Base-by-base conservation (phyloP, 495 filamentous ascomycete genomes). In the Talaromyces ruber region DNA sequence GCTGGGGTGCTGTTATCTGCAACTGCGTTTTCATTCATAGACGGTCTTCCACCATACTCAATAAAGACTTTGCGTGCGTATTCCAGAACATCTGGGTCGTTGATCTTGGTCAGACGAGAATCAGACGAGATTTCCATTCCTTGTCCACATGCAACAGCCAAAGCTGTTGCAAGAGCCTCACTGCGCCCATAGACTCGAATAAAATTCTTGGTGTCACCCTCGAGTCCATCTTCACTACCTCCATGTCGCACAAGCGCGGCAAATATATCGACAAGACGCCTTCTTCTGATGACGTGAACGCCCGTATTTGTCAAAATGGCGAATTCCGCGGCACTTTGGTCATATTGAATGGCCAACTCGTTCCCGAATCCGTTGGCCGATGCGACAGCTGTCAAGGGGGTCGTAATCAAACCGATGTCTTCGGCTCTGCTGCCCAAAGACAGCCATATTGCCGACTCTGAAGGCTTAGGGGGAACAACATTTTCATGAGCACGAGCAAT, bases 81-180 rank as follows among this genome's bases (percentile, higher is more conserved):
- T 65, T 94, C 91, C 22, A 93, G 76, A 22, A 96, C 87, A 39
- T 89, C 82, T 1, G 89, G 88, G 67, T 97, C 94, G n/a, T 83
- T 87, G 58, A 91, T 81, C 58, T 79, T 81, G 0, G 84, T 81
- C 0, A 91, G 77, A 55, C 90, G 84, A 25, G 83, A 79, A 59
- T 91, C 88, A 0, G 86, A 79, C 0, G 85, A 84, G 51, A 92
- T 81, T 66, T 93, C 91, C 24, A 86, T 82, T 18, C 90, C 92
- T 70, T 96, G 91, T 12, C 93, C 92, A 70, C 94, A 99, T 14
- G 92, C 92, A n/a, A 98, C 94, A 8, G 95, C 95, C 22, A 99
- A 80, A 9, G 95, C 91, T 59, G 92, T 93, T 0, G 95, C 91
- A 64, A 91, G 84, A 0, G 88, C 91, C 70, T 99, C 94, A 2